These are phyloP conservation scores for Penicillium subrubescens DNA, from an alignment of 495 filamentous ascomycete genomes.

Conservation along the genomic window DNA sequence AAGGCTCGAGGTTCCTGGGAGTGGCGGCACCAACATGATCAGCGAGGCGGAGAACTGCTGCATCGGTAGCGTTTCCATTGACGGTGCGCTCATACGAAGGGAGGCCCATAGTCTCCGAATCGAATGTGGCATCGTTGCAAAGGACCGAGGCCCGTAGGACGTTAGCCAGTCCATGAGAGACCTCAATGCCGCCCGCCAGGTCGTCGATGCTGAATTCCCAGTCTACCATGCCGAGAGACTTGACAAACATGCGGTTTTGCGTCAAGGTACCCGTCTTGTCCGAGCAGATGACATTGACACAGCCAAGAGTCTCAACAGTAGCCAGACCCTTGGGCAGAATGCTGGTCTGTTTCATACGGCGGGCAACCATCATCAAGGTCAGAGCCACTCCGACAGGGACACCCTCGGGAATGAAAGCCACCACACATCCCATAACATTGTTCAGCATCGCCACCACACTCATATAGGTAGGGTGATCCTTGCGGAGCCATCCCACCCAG, in stretches of 20 bases:
- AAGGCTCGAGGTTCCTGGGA: constrained; percentile 39
- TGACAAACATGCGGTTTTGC: constrained; percentile 53
- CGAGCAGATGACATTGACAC: constrained; percentile 70
- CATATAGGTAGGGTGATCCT: constrained; percentile 63
- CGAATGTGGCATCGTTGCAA: constrained; percentile 73
- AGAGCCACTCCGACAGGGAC: constrained; percentile 69
- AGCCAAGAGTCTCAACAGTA: constrained; percentile 72
- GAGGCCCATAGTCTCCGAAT: constrained; percentile 55
- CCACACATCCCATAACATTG: constrained; percentile 65
- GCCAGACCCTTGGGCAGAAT: constrained; percentile 69
- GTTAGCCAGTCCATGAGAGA: constrained; percentile 22
- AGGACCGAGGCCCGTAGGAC: constrained; percentile 40
- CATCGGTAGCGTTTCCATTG: constrained; percentile 73
- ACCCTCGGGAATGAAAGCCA: constrained; percentile 75
- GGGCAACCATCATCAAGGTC: constrained; percentile 60
- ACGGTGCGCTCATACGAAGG: constrained; percentile 59
- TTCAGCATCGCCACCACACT: constrained; percentile 68
- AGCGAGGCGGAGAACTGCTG: constrained; percentile 67
- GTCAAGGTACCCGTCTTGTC: constrained; percentile 76
- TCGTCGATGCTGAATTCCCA: constrained; percentile 31
- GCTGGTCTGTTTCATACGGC: constrained; percentile 64
- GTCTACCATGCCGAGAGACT: constrained; percentile 41
- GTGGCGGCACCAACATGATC: constrained; percentile 58
- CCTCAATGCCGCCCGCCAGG: constrained; percentile 13
- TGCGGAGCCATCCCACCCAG: constrained; percentile 66